Conservation (phyloP, 805 yeast species). For the Candida dajiaensis region DNA sequence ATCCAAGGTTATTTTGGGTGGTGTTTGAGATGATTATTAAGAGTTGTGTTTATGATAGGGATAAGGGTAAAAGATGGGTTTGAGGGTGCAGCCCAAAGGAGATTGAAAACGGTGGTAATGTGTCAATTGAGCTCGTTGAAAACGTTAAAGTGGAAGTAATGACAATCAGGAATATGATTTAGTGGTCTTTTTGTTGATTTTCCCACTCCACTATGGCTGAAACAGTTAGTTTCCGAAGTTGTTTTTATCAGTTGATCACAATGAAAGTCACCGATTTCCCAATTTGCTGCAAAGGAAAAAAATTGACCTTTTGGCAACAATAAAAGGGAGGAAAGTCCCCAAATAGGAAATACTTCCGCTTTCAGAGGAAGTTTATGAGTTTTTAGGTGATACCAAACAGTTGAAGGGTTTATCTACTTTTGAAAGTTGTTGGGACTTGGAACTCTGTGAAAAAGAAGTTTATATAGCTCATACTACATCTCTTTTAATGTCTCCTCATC, state of each 20-base stretch:
- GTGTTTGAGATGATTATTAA: neutral
- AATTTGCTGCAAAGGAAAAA: neutral
- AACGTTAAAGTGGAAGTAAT: neutral
- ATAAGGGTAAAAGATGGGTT: neutral
- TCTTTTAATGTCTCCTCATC: no score
- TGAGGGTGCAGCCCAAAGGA: no score
- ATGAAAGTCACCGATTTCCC: neutral
- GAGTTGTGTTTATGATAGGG: neutral
- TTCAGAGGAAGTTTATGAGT: neutral
- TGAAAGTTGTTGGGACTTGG: no score
- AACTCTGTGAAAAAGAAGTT: no score
- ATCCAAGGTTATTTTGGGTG: neutral
- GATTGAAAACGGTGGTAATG: neutral
- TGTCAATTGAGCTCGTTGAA: neutral
- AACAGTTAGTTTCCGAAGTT: no score
- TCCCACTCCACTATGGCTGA: no score
- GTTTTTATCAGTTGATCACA: no score
- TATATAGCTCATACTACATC: no score
- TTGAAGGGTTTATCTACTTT: no score
- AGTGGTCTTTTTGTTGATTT: neutral
- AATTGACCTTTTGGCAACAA: neutral
- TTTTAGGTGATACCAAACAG: no score
- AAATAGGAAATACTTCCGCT: neutral
- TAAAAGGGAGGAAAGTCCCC: neutral
- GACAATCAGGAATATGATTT: neutral